Percentiles rank a stretch among this genome's conserved stretches.
Evolutionary conservation across 1,139 yeast genomes (phyloP).

Genomic region (Candida glucosophila): DNA sequence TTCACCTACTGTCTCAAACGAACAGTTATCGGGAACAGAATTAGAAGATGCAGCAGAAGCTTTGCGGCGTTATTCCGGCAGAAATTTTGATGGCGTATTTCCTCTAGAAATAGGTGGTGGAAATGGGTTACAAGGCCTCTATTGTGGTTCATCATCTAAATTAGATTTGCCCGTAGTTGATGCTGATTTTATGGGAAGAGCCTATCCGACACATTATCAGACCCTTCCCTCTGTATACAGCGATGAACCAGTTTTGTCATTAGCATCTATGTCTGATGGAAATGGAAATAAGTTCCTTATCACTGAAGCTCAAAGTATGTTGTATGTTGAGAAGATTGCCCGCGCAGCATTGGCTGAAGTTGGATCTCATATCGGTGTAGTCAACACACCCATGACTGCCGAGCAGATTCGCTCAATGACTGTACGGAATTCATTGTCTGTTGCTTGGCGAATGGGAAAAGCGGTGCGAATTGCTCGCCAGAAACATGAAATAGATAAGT

Average conservation of each 20-base stretch:
- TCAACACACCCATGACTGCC: constrained; percentile 22
- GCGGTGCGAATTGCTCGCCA: constrained; percentile 30
- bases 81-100: constrained; percentile 19
- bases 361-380: constrained; percentile 32
- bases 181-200: constrained; percentile 39
- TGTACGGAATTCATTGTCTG: constrained; percentile 26
- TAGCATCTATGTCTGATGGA: constrained; percentile 34
- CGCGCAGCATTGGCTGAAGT: constrained; percentile 32
- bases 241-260: constrained; percentile 14
- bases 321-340: constrained; percentile 25
- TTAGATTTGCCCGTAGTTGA: constrained; percentile 27
- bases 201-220: constrained; percentile 36
- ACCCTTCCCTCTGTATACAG: constrained; percentile 20
- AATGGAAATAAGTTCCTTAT: constrained; percentile 33
- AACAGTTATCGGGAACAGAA: constrained; percentile 31
- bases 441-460: constrained; percentile 41
- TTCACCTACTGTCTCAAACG: constrained; percentile 37
- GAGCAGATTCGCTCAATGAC: constrained; percentile 12
- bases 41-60: constrained; percentile 8
- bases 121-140: constrained; percentile 30
- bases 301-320: constrained; percentile 22
- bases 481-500: constrained; percentile 20
- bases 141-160: constrained; percentile 14
- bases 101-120: constrained; percentile 38
- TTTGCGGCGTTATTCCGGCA: constrained; percentile 17